phyloP scores from a whole-genome alignment of 1,284 basidiomycete species.

The Naganishia liquefaciens region DNA sequence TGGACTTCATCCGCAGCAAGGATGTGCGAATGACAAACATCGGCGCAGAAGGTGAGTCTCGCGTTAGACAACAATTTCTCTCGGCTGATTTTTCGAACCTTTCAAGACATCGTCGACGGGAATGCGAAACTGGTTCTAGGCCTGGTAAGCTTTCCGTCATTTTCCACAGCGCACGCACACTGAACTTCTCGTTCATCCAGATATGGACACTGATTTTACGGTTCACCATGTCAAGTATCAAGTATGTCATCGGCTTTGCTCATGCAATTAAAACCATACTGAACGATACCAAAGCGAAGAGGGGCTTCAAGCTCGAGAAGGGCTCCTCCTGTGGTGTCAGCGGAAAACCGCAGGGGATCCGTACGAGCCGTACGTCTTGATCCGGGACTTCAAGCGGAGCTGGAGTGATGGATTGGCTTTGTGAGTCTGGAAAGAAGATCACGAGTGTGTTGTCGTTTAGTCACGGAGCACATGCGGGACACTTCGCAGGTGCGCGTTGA shows the following conservation, averaged over 20 bases:
- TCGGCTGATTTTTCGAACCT: slow-evolving; percentile 32
- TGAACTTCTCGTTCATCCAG: slow-evolving; percentile 36
- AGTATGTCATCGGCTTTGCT: slow-evolving; percentile 58
- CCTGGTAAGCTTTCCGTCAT: slow-evolving; percentile 59
- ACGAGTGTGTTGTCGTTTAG: slow-evolving; percentile 15
- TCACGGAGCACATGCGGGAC: slow-evolving; percentile 26
- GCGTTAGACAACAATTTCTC: no score
- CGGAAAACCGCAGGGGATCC: slow-evolving; percentile 75
- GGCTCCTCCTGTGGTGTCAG: slow-evolving; percentile 95
- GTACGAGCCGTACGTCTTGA: slow-evolving; percentile 80
- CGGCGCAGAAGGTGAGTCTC: slow-evolving; percentile 57
- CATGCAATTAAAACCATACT: slow-evolving; percentile 30
- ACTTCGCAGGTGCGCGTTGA: slow-evolving; percentile 78
- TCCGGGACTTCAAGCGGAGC: slow-evolving; percentile 87
- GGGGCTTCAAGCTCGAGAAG: slow-evolving; percentile 94
- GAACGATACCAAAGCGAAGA: slow-evolving; percentile 69
- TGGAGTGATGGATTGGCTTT: slow-evolving; percentile 94
- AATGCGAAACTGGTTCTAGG: slow-evolving; percentile 96
- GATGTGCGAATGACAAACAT: slow-evolving; percentile 98
- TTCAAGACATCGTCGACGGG: slow-evolving; percentile 90
- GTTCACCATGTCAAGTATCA: slow-evolving; percentile 97
- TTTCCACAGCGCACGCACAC: neutral
- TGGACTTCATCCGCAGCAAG: slow-evolving; percentile 91
- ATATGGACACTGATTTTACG: slow-evolving; percentile 97
- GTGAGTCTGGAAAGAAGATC: slow-evolving; percentile 58